A percentile compares a stretch with the other conserved stretches of the same genome.
Conservation (phyloP, 441 rosid genomes). For the Manihot esculenta region DNA sequence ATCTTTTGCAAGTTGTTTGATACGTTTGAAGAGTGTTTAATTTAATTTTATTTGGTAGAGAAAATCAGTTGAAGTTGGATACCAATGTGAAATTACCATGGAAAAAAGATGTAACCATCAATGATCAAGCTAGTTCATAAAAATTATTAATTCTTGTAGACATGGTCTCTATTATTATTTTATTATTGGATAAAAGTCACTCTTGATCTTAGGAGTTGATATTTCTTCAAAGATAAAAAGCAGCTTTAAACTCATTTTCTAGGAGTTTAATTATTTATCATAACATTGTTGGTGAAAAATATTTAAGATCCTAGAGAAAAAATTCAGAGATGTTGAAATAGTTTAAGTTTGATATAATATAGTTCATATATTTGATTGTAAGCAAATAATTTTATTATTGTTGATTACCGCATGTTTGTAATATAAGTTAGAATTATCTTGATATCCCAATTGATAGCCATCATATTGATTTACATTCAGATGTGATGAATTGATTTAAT, state of each 20-base stretch:
- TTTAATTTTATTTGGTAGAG: not conserved
- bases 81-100: conserved; percentile 6
- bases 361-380: not conserved
- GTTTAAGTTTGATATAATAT: not conserved
- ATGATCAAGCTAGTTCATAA: not conserved
- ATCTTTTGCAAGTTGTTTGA: not conserved
- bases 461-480: not conserved
- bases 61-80: not conserved
- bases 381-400: not conserved
- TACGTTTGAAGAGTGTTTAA: too few relatives aligned
- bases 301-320: not conserved
- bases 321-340: not conserved
- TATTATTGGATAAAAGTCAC: too few relatives aligned
- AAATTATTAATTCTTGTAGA: not conserved
- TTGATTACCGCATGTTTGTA: too few relatives aligned
- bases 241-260: not conserved
- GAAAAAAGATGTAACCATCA: not conserved
- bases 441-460: not conserved
- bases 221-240: not conserved
- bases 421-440: not conserved
- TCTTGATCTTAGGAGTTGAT: not conserved
- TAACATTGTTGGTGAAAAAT: not conserved
- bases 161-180: too few relatives aligned
- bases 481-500: not conserved
- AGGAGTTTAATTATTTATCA: conserved; percentile 3